Evolutionary conservation across 306 rosid genomes (phyloP), one percentile per base, ranked within the genome.

Genomic region (Rosa persica): DNA sequence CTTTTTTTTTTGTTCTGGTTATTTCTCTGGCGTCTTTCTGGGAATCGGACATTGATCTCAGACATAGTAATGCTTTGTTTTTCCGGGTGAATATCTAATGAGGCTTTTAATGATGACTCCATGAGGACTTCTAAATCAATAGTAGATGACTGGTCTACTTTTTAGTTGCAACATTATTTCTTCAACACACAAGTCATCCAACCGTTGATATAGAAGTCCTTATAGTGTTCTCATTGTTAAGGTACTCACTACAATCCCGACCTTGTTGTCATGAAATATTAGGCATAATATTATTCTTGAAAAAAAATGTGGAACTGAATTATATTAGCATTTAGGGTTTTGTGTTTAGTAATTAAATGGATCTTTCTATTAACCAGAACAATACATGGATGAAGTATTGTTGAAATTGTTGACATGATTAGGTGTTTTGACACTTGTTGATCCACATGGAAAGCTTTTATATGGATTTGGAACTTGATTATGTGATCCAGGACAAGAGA

Each of bases 391-490:
- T 22, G 12, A 20, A 27, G n/a, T 25, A 23, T 36, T 7, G 44
- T 15, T 40, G 72, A 4, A 38, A 42, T 40, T 58, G 6, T 7
- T 55, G 68, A 34, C 23, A 48, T 6, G 55, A 15, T 42, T 23
- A 39, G 11, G 52, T 4, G 11, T 40, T 74, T 57, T 23, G 54
- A 49, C 17, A 52, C 27, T 19, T 11, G 47, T 43, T 25, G 54
- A 16, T 49, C 7, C 61, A 30, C 76, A 39, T 73, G 43, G 16
- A 23, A 16, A 22, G 51, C 51, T 60, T 54, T 16, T 55, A 11
- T 73, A 38, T 55, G 67, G 67, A 57, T 2, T 15, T 40, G 12
- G 77, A 40, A 40, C 77, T 74, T 44, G 23, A 58, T 40, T 54
- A 1, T 74, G 10, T 57, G 54, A 57, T 58, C 78, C 43, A 15